Evolutionary conservation across 495 filamentous ascomycete species (phyloP).

Genomic region (Neurospora africana): DNA sequence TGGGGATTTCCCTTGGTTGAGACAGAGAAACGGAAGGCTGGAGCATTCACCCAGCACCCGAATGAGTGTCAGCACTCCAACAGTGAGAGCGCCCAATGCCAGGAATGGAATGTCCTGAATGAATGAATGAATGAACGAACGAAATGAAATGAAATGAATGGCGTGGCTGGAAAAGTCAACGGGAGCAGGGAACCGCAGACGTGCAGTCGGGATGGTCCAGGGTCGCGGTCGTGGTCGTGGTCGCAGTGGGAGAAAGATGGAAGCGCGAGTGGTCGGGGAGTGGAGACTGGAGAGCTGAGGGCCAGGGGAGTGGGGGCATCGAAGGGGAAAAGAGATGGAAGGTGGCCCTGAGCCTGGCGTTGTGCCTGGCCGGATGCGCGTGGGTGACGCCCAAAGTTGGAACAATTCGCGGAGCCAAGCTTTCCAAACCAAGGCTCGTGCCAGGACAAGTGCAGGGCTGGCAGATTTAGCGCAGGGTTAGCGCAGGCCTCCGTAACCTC

Average conservation of each 20-base stretch:
- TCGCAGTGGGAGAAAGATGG: not conserved
- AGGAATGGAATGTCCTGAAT: not conserved
- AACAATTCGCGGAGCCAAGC: not conserved
- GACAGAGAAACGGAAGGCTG: not conserved
- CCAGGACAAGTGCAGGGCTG: not conserved
- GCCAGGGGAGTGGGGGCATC: not conserved
- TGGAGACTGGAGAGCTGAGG: not conserved
- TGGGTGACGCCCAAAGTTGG: not conserved
- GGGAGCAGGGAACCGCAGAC: conserved; percentile 1
- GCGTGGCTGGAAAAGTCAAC: conserved; percentile 24
- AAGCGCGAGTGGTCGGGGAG: not conserved
- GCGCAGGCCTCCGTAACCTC: not conserved
- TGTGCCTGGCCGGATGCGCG: not conserved
- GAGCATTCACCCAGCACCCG: not conserved
- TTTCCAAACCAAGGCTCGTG: not conserved
- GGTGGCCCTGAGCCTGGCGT: not conserved
- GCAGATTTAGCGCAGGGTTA: not conserved
- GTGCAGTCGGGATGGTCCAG: not conserved
- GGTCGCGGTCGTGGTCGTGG: not conserved
- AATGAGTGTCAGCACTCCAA: not conserved
- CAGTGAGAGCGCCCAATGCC: not conserved
- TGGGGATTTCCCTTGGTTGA: not conserved
- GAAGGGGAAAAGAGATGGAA: not conserved
- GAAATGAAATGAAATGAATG: not conserved
- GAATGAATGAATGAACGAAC: not conserved